phyloP scores from a whole-genome alignment of 345 rosid species.

The Alliaria petiolata region DNA sequence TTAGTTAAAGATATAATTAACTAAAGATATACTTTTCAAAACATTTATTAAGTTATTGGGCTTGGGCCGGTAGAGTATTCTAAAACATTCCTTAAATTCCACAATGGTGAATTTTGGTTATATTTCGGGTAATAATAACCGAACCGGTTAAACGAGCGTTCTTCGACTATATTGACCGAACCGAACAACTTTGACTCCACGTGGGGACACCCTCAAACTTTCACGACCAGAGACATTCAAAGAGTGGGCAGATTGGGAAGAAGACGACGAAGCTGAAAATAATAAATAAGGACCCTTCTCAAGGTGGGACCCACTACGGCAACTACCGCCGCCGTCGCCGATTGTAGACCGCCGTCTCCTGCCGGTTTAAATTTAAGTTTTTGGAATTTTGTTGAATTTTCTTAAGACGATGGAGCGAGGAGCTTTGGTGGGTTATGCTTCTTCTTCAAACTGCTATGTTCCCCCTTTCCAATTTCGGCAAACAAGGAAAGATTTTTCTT shows the following conservation, averaged over 20 bases:
- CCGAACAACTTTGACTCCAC: background rate
- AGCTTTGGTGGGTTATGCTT: conserved; percentile 13
- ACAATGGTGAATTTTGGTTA: background rate
- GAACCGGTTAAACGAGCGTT: background rate
- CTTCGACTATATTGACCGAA: background rate
- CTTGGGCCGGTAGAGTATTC: background rate
- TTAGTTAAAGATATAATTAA: too few species aligned
- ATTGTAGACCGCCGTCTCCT: background rate
- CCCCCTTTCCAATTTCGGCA: conserved; percentile 12
- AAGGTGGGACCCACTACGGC: conserved; percentile 1
- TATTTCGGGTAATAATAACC: background rate
- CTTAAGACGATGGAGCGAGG: conserved; percentile 10
- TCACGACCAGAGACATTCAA: conserved; percentile 22
- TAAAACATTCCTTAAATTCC: background rate
- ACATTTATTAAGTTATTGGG: too few species aligned
- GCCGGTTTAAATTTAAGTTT: background rate
- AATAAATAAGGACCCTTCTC: background rate
- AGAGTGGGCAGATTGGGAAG: background rate
- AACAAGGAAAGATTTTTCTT: background rate
- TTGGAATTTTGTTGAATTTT: background rate
- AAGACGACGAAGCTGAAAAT: background rate
- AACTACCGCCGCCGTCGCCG: conserved; percentile 10
- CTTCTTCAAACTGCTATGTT: conserved; percentile 4
- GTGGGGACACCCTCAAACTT: background rate
- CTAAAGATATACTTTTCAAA: too few species aligned